Evolutionary conservation across 345 rosid species (phyloP), one percentile per base, ranked within the genome.

Genomic region (Camelina sativa): DNA sequence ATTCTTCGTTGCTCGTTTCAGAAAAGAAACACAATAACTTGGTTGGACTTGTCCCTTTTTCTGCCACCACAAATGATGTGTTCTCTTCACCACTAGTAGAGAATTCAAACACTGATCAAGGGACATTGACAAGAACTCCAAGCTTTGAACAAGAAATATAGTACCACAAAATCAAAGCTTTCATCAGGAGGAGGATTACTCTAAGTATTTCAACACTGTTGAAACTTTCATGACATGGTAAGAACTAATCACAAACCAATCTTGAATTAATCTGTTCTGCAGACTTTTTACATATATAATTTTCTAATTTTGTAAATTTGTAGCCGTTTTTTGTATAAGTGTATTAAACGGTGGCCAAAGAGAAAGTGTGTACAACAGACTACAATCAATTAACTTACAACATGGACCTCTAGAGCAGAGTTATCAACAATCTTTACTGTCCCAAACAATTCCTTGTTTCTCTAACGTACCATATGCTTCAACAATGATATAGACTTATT

Each of bases 111-210:
- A 64, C 16, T 19, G 47, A 11, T 73, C 71, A 64, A 54, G 70
- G 55, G 35, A 44, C 48, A 53, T 43, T 10, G 48, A 23, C 55
- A 63, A 20, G 35, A 73, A 11, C 7, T 32, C 6, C 76, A 64
- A 43, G 37, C 35, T 32, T 54, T 64, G 57, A 6, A 20, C 47
- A 32, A 22, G 77, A 73, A 48, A 44, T 8, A 38, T 23, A n/a
- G 44, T 55, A 20, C 11, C 64, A 32, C 71, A 64, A 11, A 20
- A 73, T 73, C 77, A 73, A 54, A 73, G 38, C 28, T 64, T 64
- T 20, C 57, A 15, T 44, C 57, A 34, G 1, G 25, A 7, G 28
- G 56, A 44, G 28, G 48, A 44, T 7, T 48, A 50, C 64, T 23
- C 48, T 11, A 32, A 58, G 7, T 32, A 66, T 15, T 32, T 64